phyloP scores from a whole-genome alignment of 805 yeast genomes.

The Cyberlindnera maclurae region DNA sequence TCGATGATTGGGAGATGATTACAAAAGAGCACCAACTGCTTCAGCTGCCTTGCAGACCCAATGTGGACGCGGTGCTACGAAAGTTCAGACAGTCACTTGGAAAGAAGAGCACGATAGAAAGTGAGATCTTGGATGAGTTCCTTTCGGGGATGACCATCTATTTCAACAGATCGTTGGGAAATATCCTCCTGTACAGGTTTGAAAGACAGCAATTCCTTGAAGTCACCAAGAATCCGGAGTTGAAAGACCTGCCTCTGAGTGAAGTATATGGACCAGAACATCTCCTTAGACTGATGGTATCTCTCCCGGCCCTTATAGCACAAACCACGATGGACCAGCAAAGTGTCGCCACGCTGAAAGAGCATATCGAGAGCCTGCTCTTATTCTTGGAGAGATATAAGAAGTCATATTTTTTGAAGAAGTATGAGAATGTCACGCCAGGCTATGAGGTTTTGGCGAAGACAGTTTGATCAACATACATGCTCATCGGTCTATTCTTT shows the following conservation, averaged over 20 bases:
- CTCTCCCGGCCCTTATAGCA: slow-evolving; percentile 77
- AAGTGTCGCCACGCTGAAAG: slow-evolving; percentile 48
- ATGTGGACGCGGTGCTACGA: slow-evolving; percentile 46
- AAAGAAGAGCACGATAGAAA: slow-evolving; percentile 28
- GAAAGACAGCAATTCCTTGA: slow-evolving; percentile 70
- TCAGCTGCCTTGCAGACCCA: slow-evolving; percentile 50
- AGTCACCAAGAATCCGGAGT: slow-evolving; percentile 31
- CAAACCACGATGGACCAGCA: slow-evolving; percentile 78
- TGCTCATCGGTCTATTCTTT: background rate
- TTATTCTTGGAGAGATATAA: slow-evolving; percentile 42
- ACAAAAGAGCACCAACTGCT: slow-evolving; percentile 75
- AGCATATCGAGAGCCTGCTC: slow-evolving; percentile 48
- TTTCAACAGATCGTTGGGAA: slow-evolving; percentile 68
- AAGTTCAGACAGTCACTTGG: slow-evolving; percentile 36
- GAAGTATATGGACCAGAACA: slow-evolving; percentile 77
- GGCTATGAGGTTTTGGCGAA: slow-evolving; percentile 32
- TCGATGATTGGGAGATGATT: slow-evolving; percentile 90
- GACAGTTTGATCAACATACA: slow-evolving; percentile 5
- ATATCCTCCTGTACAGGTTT: slow-evolving; percentile 62
- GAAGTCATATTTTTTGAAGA: slow-evolving; percentile 28
- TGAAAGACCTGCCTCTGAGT: slow-evolving; percentile 30
- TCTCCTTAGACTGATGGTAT: slow-evolving; percentile 64
- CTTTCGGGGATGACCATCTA: slow-evolving; percentile 61
- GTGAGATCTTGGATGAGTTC: slow-evolving; percentile 56
- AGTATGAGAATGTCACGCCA: slow-evolving; percentile 46